Conservation (phyloP, 176 grass and related monocot genomes). For the Saccharum officinarum region DNA sequence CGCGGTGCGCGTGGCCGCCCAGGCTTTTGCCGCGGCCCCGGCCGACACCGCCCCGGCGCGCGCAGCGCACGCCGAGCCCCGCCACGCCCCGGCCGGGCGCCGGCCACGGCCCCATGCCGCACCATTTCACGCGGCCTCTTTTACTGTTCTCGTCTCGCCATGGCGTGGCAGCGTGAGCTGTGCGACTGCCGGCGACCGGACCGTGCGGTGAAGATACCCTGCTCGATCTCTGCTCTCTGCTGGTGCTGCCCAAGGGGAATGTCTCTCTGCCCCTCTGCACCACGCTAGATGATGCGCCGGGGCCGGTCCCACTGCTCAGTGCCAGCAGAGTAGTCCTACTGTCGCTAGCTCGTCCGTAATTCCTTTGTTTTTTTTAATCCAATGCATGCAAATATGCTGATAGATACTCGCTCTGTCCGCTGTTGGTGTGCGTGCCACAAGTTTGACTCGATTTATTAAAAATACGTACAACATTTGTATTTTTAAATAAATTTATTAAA, state of each 20-base stretch:
- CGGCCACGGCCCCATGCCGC: constrained; percentile 5
- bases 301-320: background rate
- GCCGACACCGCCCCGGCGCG: constrained; percentile 44
- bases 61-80: constrained; percentile 47
- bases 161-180: background rate
- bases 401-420: background rate
- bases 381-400: constrained; percentile 7
- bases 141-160: background rate
- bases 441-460: too few relatives aligned
- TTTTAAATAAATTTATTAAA: too few relatives aligned
- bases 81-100: constrained; percentile 16
- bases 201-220: background rate
- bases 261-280: background rate
- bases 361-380: background rate
- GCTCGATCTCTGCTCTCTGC: background rate
- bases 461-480: too few relatives aligned
- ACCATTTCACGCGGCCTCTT: background rate
- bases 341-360: background rate
- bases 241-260: background rate
- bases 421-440: too few relatives aligned
- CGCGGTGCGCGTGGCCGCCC: constrained; percentile 16
- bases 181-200: background rate
- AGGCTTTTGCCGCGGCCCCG: constrained; percentile 48
- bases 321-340: background rate
- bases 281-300: background rate